These are phyloP conservation scores for Heliophila coronopifolia DNA, from an alignment of 441 rosid species.

Conservation along the genomic window DNA sequence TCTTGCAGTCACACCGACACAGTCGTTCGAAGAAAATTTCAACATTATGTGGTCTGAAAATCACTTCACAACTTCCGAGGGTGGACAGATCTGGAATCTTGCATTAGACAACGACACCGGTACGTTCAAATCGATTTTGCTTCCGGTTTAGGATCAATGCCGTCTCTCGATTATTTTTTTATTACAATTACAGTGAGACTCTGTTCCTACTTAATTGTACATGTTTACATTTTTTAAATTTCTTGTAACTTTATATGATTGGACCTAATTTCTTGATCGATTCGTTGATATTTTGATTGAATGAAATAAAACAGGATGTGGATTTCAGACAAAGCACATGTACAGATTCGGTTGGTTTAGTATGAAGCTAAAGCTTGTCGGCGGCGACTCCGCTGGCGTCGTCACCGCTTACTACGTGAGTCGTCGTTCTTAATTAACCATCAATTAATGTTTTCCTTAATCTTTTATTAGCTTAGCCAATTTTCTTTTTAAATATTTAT, in stretches of 20 bases:
- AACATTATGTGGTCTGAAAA: slow-evolving; percentile 88
- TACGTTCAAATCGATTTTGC: slow-evolving; percentile 13
- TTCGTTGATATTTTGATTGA: slow-evolving; percentile 4
- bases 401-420: slow-evolving; percentile 91
- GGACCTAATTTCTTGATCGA: not conserved
- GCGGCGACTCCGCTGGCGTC: slow-evolving; percentile 92
- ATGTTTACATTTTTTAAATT: no score
- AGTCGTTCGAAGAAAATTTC: slow-evolving; percentile 75
- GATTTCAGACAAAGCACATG: slow-evolving; percentile 80
- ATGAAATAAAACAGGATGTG: slow-evolving; percentile 50
- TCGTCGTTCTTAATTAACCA: not conserved
- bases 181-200: not conserved
- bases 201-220: not conserved
- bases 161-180: not conserved
- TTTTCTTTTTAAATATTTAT: no score
- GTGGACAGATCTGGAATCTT: slow-evolving; percentile 96
- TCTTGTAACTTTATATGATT: not conserved
- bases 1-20: slow-evolving; percentile 40
- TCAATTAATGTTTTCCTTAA: no score
- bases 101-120: slow-evolving; percentile 89
- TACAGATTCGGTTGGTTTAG: slow-evolving; percentile 96
- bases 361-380: slow-evolving; percentile 89
- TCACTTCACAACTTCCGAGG: slow-evolving; percentile 87
- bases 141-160: slow-evolving; percentile 2
- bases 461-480: no score